Percentiles rank a stretch among this genome's conserved stretches.
Conservation (phyloP, 352 stramenopile genomes). For the Thraustochytrium striatum region DNA sequence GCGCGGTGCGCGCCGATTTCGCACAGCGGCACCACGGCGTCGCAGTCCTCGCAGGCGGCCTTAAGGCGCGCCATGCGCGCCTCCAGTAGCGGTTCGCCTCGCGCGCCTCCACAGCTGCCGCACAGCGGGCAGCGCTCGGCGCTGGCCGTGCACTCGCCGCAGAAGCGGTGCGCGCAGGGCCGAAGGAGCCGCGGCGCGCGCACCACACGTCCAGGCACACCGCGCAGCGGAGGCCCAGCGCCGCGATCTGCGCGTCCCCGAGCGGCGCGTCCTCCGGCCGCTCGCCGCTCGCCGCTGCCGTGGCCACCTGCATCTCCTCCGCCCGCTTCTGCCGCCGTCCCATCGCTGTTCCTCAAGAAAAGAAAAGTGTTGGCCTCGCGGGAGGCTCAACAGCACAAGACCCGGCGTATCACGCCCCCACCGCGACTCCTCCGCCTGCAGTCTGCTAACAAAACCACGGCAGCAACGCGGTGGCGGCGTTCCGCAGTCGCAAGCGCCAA, state of each 20-base stretch:
- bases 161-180: conserved; percentile 11
- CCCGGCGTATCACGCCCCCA: too few species aligned
- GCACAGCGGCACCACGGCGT: not conserved
- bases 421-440: too few species aligned
- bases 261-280: too few species aligned
- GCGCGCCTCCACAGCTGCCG: not conserved
- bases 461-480: too few species aligned
- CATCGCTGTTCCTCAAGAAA: too few species aligned
- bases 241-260: not conserved
- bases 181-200: not conserved
- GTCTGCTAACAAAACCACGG: too few species aligned
- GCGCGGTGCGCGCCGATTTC: not conserved
- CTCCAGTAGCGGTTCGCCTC: not conserved
- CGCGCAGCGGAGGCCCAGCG: not conserved
- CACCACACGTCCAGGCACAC: conserved; percentile 4
- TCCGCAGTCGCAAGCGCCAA: too few species aligned
- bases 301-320: too few species aligned
- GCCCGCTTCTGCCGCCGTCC: too few species aligned
- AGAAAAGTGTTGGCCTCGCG: too few species aligned
- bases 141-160: not conserved
- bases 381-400: too few species aligned
- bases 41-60: not conserved
- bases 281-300: too few species aligned
- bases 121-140: conserved; percentile 13
- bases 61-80: not conserved